A percentile compares a stretch with the other conserved stretches of the same genome.
Conservation (phyloP, 208 protist genomes). For the Trypanosoma caninum region DNA sequence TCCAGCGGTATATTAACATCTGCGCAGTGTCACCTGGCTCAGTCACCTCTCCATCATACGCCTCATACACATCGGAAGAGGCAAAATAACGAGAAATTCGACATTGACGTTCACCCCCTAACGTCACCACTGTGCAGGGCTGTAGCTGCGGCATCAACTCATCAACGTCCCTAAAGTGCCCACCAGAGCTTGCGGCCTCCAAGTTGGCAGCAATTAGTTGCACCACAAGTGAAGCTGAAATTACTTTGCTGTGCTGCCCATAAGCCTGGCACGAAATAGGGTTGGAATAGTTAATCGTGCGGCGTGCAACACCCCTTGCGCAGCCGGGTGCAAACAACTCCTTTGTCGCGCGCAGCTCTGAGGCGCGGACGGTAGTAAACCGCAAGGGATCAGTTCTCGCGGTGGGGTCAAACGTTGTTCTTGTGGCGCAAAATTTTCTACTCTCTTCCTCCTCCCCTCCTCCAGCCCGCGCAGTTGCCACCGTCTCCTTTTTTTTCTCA, state of each 20-base stretch:
- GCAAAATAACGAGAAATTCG: slow-evolving; percentile 47
- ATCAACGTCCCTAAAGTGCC: slow-evolving; percentile 17
- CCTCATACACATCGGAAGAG: slow-evolving; percentile 75
- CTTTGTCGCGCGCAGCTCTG: slow-evolving; percentile 64
- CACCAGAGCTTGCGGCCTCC: slow-evolving; percentile 6
- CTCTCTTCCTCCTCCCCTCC: neutral
- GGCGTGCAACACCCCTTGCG: slow-evolving; percentile 19
- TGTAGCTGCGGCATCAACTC: slow-evolving; percentile 35
- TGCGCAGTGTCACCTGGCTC: slow-evolving; percentile 1
- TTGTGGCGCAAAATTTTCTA: neutral
- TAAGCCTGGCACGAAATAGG: slow-evolving; percentile 59
- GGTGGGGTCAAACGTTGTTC: neutral
- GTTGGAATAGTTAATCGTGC: slow-evolving; percentile 42
- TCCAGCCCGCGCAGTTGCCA: too few species aligned
- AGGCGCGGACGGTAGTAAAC: slow-evolving; percentile 45
- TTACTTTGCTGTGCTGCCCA: slow-evolving; percentile 34
- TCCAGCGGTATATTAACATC: slow-evolving; percentile 68
- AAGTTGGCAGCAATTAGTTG: slow-evolving; percentile 50
- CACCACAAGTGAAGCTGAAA: slow-evolving; percentile 40
- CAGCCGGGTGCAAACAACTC: slow-evolving; percentile 55
- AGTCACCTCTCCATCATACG: slow-evolving; percentile 27
- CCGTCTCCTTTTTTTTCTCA: neutral
- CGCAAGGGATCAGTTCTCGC: slow-evolving; percentile 28
- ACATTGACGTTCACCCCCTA: slow-evolving; percentile 39
- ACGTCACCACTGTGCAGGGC: slow-evolving; percentile 32